phyloP scores from a whole-genome alignment of 306 rosid genomes.

The Canavalia gladiata region DNA sequence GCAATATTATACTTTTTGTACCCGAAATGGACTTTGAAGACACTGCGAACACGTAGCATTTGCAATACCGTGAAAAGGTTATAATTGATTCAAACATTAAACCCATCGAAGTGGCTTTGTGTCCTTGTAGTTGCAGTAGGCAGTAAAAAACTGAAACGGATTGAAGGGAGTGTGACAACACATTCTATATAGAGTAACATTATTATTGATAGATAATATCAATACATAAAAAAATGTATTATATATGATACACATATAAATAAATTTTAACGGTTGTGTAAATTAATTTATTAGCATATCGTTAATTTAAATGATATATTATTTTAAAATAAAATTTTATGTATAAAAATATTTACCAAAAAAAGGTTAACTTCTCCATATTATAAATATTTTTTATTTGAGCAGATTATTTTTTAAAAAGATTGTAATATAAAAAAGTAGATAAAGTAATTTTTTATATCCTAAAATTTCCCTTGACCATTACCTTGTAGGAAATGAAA shows the following conservation, averaged over 20 bases:
- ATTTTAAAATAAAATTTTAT: too few relatives aligned
- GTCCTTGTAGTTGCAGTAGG: background rate
- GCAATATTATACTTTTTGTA: too few relatives aligned
- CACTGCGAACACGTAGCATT: constrained; percentile 16
- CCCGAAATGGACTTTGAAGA: background rate
- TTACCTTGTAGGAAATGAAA: background rate
- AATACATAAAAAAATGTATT: background rate
- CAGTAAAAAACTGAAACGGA: background rate
- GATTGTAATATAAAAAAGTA: too few relatives aligned
- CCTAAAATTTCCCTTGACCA: background rate
- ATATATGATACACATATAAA: background rate
- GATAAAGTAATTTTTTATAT: background rate
- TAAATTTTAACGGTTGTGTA: background rate
- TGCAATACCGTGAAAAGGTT: background rate
- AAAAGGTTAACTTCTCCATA: too few relatives aligned
- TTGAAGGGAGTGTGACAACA: constrained; percentile 40
- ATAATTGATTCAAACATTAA: constrained; percentile 19
- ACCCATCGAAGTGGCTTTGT: constrained; percentile 17
- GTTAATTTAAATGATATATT: too few relatives aligned
- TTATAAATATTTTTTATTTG: too few relatives aligned
- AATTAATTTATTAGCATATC: background rate
- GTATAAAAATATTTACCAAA: too few relatives aligned
- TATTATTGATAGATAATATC: background rate
- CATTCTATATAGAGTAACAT: constrained; percentile 6
- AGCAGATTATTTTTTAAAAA: too few relatives aligned